Base-by-base conservation (phyloP, 148 eudicot species). In the Polygonum aviculare region DNA sequence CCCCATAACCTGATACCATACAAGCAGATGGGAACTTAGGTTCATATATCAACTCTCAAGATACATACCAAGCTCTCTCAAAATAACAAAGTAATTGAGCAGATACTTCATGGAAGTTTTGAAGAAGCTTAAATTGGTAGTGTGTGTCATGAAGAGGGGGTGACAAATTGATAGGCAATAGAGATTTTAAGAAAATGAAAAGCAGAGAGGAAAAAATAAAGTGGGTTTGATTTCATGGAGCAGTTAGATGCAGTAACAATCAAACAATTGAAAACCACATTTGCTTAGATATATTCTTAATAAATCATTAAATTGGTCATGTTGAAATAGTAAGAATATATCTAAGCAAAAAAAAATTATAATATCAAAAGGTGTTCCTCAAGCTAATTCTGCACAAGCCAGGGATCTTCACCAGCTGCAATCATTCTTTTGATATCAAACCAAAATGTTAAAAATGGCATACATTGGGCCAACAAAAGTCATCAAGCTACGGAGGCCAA, bases 1-100 rank as follows among this genome's bases (percentile, higher is more conserved):
- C 99, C 99, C 94, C 94, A 95, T 82, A 95, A 75, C 85, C 99
- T 95, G 86, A 76, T 65, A 77, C 74, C 15, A 67, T n/a, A 10
- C 7, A 47, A 39, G 16, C 45, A n/a, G 9, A 35, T 67, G 36
- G n/a, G 2, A 33, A 63, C 33, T 60, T 31, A 63, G 70, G 70
- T 11, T 33, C 65, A 63, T 11, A 63, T 33, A 63, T 63, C 21
- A 26, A 60, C 7, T 60, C 21, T 60, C 2, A 26, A 60, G 38
- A 67, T 41, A 67, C 36, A 63, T 31, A 63, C 12, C 19, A 36
- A 67, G 72, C 39, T 11, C 19, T 38, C 44, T 67, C 14, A 8
- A 21, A 15, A 35, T 14, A 38, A 41, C 45, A 38, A 31, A 67
- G 18, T n/a, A 38, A 36, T 36, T 67, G 21, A 14, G 45, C 44